Evolutionary conservation across 2,329 filamentous ascomycete species (phyloP).

Genomic region (Cordyceps tenuipes): DNA sequence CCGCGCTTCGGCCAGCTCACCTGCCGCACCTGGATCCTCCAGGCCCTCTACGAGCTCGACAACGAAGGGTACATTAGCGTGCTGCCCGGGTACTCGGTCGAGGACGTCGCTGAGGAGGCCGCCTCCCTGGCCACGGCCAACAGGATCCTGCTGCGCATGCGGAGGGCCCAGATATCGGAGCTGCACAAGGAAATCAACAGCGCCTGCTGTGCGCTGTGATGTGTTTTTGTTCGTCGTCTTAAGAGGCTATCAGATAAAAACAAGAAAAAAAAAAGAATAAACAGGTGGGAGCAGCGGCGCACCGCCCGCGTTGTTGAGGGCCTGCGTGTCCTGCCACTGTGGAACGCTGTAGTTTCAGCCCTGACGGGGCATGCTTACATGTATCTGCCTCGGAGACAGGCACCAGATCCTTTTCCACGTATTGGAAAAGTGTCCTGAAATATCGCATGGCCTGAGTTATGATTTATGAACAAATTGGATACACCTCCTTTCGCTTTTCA

Average conservation of each 20-base stretch:
- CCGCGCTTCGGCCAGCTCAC: conserved; percentile 9
- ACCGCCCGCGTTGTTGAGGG: not conserved
- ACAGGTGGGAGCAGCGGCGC: not conserved
- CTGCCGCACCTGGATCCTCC: conserved; percentile 12
- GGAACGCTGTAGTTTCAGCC: not conserved
- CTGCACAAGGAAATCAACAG: conserved; percentile 3
- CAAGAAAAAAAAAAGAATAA: too few species aligned
- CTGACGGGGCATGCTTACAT: not conserved
- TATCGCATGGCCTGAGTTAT: not conserved
- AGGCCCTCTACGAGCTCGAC: conserved; percentile 13
- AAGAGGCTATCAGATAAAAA: not conserved
- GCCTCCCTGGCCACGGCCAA: conserved; percentile 1
- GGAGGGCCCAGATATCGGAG: not conserved
- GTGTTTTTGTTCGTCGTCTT: too few species aligned
- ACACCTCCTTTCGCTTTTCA: not conserved
- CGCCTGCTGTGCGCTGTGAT: not conserved
- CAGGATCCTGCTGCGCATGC: not conserved
- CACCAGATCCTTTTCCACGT: not conserved
- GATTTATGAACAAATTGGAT: not conserved
- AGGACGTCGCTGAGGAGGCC: conserved; percentile 6
- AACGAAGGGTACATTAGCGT: conserved; percentile 15
- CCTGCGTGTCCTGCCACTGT: not conserved
- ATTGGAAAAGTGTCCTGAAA: not conserved
- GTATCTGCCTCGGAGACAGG: not conserved
- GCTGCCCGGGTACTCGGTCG: conserved; percentile 1